A percentile compares a stretch with the other conserved stretches of the same genome.
Evolutionary conservation across 108 stramenopile genomes (phyloP).

Genomic region (Fistulifera solaris): DNA sequence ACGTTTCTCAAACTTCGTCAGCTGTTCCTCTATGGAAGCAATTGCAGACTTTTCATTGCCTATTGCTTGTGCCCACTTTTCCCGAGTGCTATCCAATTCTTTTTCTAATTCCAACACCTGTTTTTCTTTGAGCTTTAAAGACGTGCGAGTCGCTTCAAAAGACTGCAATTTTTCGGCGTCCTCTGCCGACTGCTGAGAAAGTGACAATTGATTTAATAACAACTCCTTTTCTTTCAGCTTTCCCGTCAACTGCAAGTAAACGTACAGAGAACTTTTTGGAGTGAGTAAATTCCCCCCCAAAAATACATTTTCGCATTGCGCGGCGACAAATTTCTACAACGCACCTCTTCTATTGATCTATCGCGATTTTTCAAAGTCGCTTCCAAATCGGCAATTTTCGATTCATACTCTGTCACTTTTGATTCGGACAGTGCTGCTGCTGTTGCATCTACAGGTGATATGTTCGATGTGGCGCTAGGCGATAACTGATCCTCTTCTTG

Average conservation of each 20-base stretch:
- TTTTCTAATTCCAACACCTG: constrained; percentile 29
- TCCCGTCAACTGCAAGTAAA: constrained; percentile 28
- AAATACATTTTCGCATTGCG: not conserved
- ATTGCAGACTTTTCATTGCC: constrained; percentile 53
- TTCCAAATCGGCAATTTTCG: constrained; percentile 47
- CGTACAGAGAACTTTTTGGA: constrained; percentile 4
- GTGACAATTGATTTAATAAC: constrained; percentile 46
- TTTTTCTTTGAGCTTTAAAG: constrained; percentile 32
- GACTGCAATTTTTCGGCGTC: constrained; percentile 28
- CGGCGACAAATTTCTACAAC: not conserved
- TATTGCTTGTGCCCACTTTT: constrained; percentile 52
- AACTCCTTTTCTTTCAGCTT: constrained; percentile 45
- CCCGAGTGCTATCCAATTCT: constrained; percentile 23
- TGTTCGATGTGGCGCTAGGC: not conserved
- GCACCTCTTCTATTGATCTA: constrained; percentile 63
- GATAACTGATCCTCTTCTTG: not conserved
- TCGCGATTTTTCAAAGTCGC: constrained; percentile 44
- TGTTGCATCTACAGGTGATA: not conserved
- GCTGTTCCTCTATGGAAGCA: constrained; percentile 56
- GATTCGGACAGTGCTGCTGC: not conserved
- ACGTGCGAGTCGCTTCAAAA: constrained; percentile 38
- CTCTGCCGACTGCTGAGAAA: constrained; percentile 25
- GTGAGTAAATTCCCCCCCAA: not conserved
- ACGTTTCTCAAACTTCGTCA: constrained; percentile 52
- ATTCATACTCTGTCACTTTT: constrained; percentile 22